Base-by-base conservation (phyloP, 768 basidiomycete genomes). In the Russula sp. region DNA sequence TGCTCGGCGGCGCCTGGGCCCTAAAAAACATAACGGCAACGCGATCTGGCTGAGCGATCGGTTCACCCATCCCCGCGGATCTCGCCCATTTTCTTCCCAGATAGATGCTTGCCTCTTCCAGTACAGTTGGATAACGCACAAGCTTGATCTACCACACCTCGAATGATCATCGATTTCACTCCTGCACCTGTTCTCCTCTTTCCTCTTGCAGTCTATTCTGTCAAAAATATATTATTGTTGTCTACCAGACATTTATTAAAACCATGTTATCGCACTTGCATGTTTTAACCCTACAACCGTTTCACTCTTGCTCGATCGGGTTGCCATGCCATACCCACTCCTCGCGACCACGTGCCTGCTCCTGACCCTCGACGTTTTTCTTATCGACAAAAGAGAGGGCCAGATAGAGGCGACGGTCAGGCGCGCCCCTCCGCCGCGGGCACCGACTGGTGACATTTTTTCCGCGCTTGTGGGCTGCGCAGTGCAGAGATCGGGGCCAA, bases 1-100 rank as follows among this genome's bases (percentile, higher is more conserved):
- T 59, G 62, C 51, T 39, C 62, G 62, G 62, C 57, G 52, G 62
- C 57, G 58, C 34, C 57, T 63, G 57, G 62, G 39, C 41, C 61
- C 55, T 56, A 63, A 58, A 58, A 63, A 35, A 18, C 58, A 59
- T 46, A 59, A 52, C 46, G 56, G 57, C 61, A 63, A 63, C 61
- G 57, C 56, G 61, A 63, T 63, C 61, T 59, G 45, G 50, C 46
- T 58, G 52, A 42, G 29, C 58, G 62, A 63, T 63, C 62, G 62
- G 62, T 54, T 61, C 36, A 42, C 41, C 18, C 10, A 39, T 58
- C 62, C 55, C 60, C 62, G 62, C 62, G 62, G 62, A 63, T 63
- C 61, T 63, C 61, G 51, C 56, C 49, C 46, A 29, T 59, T 55
- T 63, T 47, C 35, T 63, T 57, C 62, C 62, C 52, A 50, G 61